Evolutionary conservation across 306 rosid genomes (phyloP).

Genomic region (Malus sylvestris): DNA sequence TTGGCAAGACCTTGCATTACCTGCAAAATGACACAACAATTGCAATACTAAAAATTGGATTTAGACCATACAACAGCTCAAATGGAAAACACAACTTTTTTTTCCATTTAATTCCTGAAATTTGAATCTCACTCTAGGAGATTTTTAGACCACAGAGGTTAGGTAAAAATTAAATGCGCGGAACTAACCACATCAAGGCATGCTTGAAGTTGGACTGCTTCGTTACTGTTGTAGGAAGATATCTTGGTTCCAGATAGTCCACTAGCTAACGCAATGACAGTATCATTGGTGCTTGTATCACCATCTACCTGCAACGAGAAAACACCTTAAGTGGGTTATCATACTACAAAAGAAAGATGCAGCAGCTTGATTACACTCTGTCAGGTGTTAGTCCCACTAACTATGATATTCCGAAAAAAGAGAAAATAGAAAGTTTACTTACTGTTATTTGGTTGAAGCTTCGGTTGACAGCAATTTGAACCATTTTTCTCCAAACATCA

Average conservation of each 20-base stretch:
- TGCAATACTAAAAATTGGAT: background rate
- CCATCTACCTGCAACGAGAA: slow-evolving; percentile 70
- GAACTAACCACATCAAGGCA: slow-evolving; percentile 68
- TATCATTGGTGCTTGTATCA: slow-evolving; percentile 93
- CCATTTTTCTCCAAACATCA: slow-evolving; percentile 83
- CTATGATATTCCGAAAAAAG: background rate
- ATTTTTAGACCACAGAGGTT: background rate
- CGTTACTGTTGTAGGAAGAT: slow-evolving; percentile 51
- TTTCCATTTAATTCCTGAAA: background rate
- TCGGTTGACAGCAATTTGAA: slow-evolving; percentile 72
- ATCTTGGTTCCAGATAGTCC: slow-evolving; percentile 66
- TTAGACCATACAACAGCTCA: background rate
- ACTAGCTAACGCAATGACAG: slow-evolving; percentile 90
- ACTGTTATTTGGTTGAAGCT: slow-evolving; percentile 98
- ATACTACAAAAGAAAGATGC: background rate
- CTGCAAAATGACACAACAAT: slow-evolving; percentile 33
- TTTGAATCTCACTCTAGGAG: background rate
- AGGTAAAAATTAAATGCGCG: slow-evolving; percentile 1
- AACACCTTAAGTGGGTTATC: slow-evolving; percentile 11
- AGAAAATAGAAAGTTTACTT: slow-evolving; percentile 6
- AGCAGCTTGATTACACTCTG: background rate
- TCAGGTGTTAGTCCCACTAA: background rate
- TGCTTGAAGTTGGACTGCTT: slow-evolving; percentile 75
- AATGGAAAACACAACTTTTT: background rate
- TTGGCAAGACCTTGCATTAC: slow-evolving; percentile 99